Conservation (phyloP, 2,329 filamentous ascomycete species). For the Trichoderma cornu-damae region DNA sequence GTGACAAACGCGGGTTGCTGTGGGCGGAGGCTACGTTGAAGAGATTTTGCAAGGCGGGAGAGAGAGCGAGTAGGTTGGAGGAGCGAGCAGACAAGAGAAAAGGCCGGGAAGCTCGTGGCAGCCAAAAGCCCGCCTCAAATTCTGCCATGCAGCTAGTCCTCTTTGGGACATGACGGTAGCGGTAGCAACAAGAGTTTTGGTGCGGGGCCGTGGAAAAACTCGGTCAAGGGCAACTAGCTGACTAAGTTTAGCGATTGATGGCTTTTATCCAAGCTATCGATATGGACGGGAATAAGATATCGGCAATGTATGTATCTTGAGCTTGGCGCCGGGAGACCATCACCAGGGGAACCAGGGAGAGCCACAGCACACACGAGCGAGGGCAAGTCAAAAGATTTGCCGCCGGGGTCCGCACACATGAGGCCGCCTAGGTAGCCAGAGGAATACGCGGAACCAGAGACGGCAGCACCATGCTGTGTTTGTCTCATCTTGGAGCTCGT, state of each 20-base stretch:
- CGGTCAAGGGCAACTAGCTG: slow-evolving; percentile 5
- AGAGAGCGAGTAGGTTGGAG: slow-evolving; percentile 15
- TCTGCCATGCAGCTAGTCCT: slow-evolving; percentile 11
- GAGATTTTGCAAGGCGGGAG: background rate
- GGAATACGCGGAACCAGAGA: too few relatives aligned
- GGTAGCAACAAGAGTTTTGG: too few relatives aligned
- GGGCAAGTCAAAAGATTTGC: too few relatives aligned
- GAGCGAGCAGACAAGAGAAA: slow-evolving; percentile 7
- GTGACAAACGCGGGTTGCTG: background rate
- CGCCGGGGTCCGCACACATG: too few relatives aligned
- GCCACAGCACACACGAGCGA: too few relatives aligned
- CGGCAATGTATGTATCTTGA: too few relatives aligned
- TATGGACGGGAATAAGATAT: background rate
- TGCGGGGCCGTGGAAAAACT: slow-evolving; percentile 7
- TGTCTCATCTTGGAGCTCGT: slow-evolving; percentile 1
- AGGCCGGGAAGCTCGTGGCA: slow-evolving; percentile 11
- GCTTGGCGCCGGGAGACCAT: background rate
- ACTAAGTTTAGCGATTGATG: background rate
- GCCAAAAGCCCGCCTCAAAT: slow-evolving; percentile 14
- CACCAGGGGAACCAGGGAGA: background rate
- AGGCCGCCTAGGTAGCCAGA: too few relatives aligned
- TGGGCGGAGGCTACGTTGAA: slow-evolving; percentile 2
- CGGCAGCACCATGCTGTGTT: background rate
- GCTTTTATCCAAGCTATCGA: background rate
- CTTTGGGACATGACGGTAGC: background rate